A percentile compares a stretch with the other conserved stretches of the same genome.
phyloP scores from a whole-genome alignment of 495 filamentous ascomycete species.

The Aspergillus olivimuriae region DNA sequence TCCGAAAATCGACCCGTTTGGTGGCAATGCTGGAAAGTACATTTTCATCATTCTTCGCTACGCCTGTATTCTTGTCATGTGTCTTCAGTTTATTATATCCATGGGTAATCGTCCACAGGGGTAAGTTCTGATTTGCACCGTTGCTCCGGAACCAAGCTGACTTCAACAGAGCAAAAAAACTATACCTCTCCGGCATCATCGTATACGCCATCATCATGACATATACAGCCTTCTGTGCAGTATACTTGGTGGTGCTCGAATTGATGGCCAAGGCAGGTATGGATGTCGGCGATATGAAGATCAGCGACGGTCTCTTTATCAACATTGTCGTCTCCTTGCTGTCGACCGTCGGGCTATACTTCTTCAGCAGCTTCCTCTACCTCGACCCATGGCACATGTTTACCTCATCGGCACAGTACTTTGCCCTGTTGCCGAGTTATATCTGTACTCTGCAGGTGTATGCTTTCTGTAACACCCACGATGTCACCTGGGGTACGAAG shows the following conservation, averaged over 20 bases:
- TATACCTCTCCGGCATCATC: constrained; percentile 83
- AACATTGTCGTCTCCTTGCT: constrained; percentile 88
- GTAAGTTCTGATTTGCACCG: constrained; percentile 27
- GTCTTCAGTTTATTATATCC: constrained; percentile 94
- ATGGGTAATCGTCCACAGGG: constrained; percentile 98
- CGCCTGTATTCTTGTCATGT: constrained; percentile 77
- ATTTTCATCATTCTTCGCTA: constrained; percentile 87
- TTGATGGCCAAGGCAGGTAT: constrained; percentile 48
- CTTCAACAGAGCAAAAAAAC: constrained; percentile 61
- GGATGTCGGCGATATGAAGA: constrained; percentile 33
- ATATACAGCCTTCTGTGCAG: constrained; percentile 81
- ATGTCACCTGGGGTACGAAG: constrained; percentile 98
- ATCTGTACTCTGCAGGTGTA: constrained; percentile 98
- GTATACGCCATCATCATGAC: constrained; percentile 90
- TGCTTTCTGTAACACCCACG: constrained; percentile 99
- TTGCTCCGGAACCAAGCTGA: constrained; percentile 5
- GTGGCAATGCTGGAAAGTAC: constrained; percentile 71
- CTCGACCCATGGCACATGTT: constrained; percentile 99
- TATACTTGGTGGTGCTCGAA: constrained; percentile 82
- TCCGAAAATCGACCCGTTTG: constrained; percentile 77
- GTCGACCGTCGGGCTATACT: constrained; percentile 89
- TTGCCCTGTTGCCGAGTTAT: constrained; percentile 82
- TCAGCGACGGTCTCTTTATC: constrained; percentile 86
- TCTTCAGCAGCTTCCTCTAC: constrained; percentile 92
- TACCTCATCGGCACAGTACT: constrained; percentile 89